Evolutionary conservation across 352 stramenopile species (phyloP), one percentile per base, ranked within the genome.

Genomic region (Pythium oligandrum): DNA sequence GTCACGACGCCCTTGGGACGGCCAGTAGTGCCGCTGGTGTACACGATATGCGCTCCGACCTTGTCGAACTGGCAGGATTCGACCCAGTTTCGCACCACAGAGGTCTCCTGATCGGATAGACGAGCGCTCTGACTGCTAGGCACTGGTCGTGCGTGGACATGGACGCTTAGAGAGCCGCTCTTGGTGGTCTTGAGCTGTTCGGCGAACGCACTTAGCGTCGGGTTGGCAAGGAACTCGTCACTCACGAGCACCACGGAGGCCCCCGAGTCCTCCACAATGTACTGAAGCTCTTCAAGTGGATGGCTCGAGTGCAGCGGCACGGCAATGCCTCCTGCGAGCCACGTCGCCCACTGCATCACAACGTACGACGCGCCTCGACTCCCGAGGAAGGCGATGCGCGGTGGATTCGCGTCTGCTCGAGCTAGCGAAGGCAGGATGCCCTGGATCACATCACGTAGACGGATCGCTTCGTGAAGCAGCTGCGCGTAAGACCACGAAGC

Each of bases 11-110:
- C 87, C 58, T 96, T 96, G 6, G 85, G 83, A 5, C 66, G 60
- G 2, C 85, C 79, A 0, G 85, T 96, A 12, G 85, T 96, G 34
- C 87, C 85, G 55, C 78, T 92, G 4, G 87, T 96, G 68, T 93
- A 96, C 31, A 96, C 63, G 47, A 87, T 85, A 33, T 83, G 75
- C 1, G 76, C 73, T 0, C 61, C 68, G 11, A 34, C 42, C 5
- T 61, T 52, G n/a, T 57, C 57, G 43, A 63, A 52, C 34, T 68
- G 60, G 5, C 32, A 48, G 1, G 49, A 57, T 2, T 59, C 48
- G 9, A 85, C 30, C 71, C 72, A 87, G 4, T 63, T 4, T n/a
- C 66, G 53, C 38, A 84, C 59, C 12, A 44, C 36, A 5, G 66
- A 17, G 10, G 63, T 35, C 26, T 68, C 26, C 12, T 33, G 2